A percentile compares a stretch with the other conserved stretches of the same genome.
phyloP scores from a whole-genome alignment of 2,329 filamentous ascomycete species.

The Pseudophaeomoniella oleicola region DNA sequence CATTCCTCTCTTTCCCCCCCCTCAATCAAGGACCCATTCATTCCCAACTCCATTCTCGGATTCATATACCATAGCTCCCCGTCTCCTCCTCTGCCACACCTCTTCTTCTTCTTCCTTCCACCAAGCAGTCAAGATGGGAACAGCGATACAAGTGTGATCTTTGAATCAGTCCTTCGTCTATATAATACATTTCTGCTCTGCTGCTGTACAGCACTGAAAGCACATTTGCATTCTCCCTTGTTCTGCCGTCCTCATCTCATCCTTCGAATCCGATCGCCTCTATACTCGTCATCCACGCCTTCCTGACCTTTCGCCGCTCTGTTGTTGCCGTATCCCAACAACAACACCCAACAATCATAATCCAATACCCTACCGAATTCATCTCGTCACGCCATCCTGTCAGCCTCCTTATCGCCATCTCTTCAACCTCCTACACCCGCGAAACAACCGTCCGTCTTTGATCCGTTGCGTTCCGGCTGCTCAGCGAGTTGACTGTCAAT shows the following conservation, averaged over 20 bases:
- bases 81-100: constrained; percentile 11
- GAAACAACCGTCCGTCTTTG: not conserved
- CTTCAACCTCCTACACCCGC: not conserved
- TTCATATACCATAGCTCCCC: constrained; percentile 4
- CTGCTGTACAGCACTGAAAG: constrained; percentile 3
- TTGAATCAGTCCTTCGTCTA: constrained; percentile 7
- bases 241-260: constrained; percentile 6
- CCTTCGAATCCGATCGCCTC: not conserved
- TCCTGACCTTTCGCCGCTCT: constrained; percentile 3
- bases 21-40: not conserved
- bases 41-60: not conserved
- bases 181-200: constrained; percentile 6
- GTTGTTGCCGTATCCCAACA: constrained; percentile 1
- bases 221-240: constrained; percentile 3
- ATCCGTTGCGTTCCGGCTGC: not conserved
- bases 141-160: not conserved
- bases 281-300: constrained; percentile 1
- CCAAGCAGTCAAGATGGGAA: constrained; percentile 1
- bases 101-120: constrained; percentile 12
- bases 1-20: not conserved
- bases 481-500: not conserved
- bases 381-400: not conserved
- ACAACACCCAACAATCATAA: not conserved
- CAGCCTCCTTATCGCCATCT: not conserved
- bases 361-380: too few species aligned